phyloP scores from a whole-genome alignment of 1,139 yeast genomes.

The Pichia sp. region DNA sequence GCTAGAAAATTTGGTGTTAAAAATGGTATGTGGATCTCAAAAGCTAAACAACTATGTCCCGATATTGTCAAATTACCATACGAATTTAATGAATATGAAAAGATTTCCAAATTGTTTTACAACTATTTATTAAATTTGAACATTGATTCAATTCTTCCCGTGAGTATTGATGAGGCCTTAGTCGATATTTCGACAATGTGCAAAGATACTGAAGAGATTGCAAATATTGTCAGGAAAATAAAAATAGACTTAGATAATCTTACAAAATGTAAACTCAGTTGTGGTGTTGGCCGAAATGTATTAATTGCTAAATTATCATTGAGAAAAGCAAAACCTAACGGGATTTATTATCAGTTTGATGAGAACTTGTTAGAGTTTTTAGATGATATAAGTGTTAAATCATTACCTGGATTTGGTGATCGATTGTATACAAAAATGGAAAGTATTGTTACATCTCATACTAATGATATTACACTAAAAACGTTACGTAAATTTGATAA shows the following conservation, averaged over 20 bases:
- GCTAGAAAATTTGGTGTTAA: conserved; percentile 68
- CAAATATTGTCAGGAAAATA: conserved; percentile 31
- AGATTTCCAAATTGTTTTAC: conserved; percentile 50
- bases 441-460: conserved; percentile 19
- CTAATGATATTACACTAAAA: conserved; percentile 22
- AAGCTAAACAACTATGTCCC: conserved; percentile 63
- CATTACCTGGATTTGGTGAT: conserved; percentile 83
- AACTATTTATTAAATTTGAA: conserved; percentile 33
- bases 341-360: conserved; percentile 34
- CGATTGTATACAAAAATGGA: conserved; percentile 43
- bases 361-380: conserved; percentile 34
- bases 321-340: conserved; percentile 74
- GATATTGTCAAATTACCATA: conserved; percentile 56
- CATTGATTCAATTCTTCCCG: conserved; percentile 67
- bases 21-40: conserved; percentile 85
- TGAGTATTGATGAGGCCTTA: conserved; percentile 86
- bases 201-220: conserved; percentile 28
- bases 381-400: conserved; percentile 39
- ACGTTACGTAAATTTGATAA: conserved; percentile 37
- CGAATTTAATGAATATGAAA: conserved; percentile 69
- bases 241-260: conserved; percentile 38
- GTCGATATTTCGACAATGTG: conserved; percentile 51
- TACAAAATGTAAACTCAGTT: conserved; percentile 66
- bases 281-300: conserved; percentile 70
- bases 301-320: conserved; percentile 75